These are phyloP conservation scores for Pestalotiopsis sp. DNA, from an alignment of 2,329 filamentous ascomycete genomes.

Conservation along the genomic window DNA sequence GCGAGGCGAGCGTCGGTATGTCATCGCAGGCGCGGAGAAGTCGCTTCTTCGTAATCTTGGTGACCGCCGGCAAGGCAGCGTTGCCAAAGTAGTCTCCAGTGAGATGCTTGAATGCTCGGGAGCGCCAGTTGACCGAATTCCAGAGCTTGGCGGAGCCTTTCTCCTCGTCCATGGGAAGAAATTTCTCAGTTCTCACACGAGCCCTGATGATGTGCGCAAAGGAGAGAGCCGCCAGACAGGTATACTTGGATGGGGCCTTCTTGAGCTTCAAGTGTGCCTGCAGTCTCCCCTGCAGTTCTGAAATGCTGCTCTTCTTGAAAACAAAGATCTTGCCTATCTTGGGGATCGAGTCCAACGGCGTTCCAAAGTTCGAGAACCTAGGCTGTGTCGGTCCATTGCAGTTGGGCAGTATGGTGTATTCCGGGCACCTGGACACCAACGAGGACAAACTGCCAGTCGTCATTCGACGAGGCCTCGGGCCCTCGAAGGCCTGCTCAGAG, in stretches of 20 bases:
- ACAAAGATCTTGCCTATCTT: slow-evolving; percentile 45
- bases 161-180: slow-evolving; percentile 18
- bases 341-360: slow-evolving; percentile 30
- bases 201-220: slow-evolving; percentile 43
- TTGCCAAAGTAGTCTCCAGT: slow-evolving; percentile 43
- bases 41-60: slow-evolving; percentile 24
- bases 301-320: slow-evolving; percentile 36
- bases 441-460: slow-evolving; percentile 23
- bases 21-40: slow-evolving; percentile 27
- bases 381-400: slow-evolving; percentile 40
- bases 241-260: slow-evolving; percentile 39
- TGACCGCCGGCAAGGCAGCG: slow-evolving; percentile 41
- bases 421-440: slow-evolving; percentile 37
- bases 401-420: slow-evolving; percentile 36
- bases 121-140: slow-evolving; percentile 45
- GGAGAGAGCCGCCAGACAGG: slow-evolving; percentile 40
- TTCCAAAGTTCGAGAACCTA: slow-evolving; percentile 26
- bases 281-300: slow-evolving; percentile 31
- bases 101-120: slow-evolving; percentile 34
- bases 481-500: slow-evolving; percentile 29
- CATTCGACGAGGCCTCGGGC: slow-evolving; percentile 18
- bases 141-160: slow-evolving; percentile 30
- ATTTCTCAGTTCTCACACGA: slow-evolving; percentile 28
- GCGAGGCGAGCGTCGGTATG: slow-evolving; percentile 27
- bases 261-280: slow-evolving; percentile 18